Evolutionary conservation across 179 eudicot genomes (phyloP), one percentile per base, ranked within the genome.

Genomic region (Gypsophila paniculata): DNA sequence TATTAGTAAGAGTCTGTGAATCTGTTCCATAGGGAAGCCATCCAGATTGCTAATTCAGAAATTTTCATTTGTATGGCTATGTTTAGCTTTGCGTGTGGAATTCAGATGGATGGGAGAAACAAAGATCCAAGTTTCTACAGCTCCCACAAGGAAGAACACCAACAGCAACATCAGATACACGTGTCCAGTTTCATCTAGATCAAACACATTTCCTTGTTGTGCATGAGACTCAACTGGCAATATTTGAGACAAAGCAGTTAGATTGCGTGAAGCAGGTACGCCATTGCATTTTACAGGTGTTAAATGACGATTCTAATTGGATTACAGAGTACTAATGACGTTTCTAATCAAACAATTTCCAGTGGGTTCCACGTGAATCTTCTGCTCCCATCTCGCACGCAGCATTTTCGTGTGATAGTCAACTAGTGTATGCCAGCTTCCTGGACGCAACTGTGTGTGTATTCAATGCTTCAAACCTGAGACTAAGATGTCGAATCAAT

Each of bases 121-220:
- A 89, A 69, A 86, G 74, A 57, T 76, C 83, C 44, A 83, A 83
- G 74, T 81, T 81, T 81, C 84, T 93, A 72, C 96, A 85, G 72
- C 82, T 89, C 44, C 98, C 98, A 60, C 77, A 87, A 39, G 96
- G 98, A 29, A 86, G 95, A 73, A 76, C 89, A 54, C 81, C 86
- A 22, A 67, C 86, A 53, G 80, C 90, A 71, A 89, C 76, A 71
- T 86, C 98, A 1, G 96, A 93, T 76, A 93, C 97, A 5, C 95
- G 96, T 59, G 97, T 93, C 53, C 98, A 93, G 74, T 93, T 93
- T 73, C 98, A 93, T 75, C 95, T 87, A 72, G 98, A 93, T 73
- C 98, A 93, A 81, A 87, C 77, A 51, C 97, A 87, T 72, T 91
- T 93, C 78, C 90, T 93, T 21, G 97, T 82, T 72, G 90, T 93